Conservation (phyloP, 2,329 filamentous ascomycete genomes). For the Sporothrix curviconia region DNA sequence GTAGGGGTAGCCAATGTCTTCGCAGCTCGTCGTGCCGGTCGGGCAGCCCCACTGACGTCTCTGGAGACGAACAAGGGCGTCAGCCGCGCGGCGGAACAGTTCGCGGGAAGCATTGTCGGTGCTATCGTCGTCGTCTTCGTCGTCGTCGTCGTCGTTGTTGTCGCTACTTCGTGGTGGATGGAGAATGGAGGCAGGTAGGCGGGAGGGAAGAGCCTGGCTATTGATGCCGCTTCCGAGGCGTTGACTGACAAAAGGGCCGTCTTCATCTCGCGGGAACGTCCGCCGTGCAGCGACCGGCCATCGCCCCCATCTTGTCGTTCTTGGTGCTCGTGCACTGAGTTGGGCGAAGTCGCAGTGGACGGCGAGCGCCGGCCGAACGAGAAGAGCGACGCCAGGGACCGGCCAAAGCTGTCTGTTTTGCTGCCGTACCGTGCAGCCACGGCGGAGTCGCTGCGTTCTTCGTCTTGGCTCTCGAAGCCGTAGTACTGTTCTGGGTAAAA, state of each 20-base stretch:
- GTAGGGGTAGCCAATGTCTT: constrained; percentile 56
- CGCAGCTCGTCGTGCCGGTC: constrained; percentile 57
- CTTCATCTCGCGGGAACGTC: neutral
- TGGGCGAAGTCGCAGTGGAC: neutral
- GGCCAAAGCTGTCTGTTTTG: constrained; percentile 4
- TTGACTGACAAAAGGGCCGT: constrained; percentile 24
- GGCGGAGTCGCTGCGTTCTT: neutral
- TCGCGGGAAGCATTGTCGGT: constrained; percentile 19
- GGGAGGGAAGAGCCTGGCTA: neutral
- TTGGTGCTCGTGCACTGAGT: neutral
- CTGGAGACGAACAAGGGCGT: constrained; percentile 42
- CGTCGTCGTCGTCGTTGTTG: no score
- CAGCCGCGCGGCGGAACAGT: constrained; percentile 38
- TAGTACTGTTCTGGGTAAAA: constrained; percentile 62
- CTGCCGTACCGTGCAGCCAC: neutral
- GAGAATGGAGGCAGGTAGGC: constrained; percentile 46
- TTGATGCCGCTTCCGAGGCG: constrained; percentile 26
- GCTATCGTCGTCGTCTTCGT: constrained; percentile 16
- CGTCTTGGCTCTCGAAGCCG: constrained; percentile 29
- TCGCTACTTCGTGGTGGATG: constrained; percentile 39
- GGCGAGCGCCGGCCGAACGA: constrained; percentile 12
- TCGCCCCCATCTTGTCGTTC: neutral
- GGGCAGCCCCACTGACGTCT: constrained; percentile 62
- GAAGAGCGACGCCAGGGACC: constrained; percentile 12
- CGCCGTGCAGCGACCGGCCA: constrained; percentile 4